A percentile compares a stretch with the other conserved stretches of the same genome.
phyloP scores from a whole-genome alignment of 2,329 filamentous ascomycete species.

The Trichoderma pleuroti region DNA sequence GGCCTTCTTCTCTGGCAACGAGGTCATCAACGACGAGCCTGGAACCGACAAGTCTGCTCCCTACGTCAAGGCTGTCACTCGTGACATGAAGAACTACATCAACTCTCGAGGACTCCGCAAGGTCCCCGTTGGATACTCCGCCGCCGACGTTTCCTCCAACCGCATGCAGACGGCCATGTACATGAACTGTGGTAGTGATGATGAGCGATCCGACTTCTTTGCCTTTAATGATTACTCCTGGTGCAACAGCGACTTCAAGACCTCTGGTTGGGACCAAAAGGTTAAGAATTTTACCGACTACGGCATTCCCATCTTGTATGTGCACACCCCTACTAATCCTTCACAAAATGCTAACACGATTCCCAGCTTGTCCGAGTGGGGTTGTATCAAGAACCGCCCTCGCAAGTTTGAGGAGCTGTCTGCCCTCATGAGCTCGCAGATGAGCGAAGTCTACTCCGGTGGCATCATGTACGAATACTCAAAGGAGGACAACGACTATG shows the following conservation, averaged over 20 bases:
- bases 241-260: conserved; percentile 68
- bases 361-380: conserved; percentile 80
- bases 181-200: conserved; percentile 88
- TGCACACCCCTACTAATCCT: background rate
- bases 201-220: conserved; percentile 83
- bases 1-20: conserved; percentile 80
- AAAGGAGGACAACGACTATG: conserved; percentile 73
- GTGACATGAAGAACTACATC: conserved; percentile 72
- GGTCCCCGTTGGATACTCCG: conserved; percentile 72
- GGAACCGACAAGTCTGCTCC: conserved; percentile 63
- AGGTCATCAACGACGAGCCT: conserved; percentile 68
- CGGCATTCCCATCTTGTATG: conserved; percentile 76
- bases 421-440: conserved; percentile 75
- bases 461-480: conserved; percentile 96
- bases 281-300: conserved; percentile 84
- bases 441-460: conserved; percentile 89
- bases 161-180: conserved; percentile 82
- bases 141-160: conserved; percentile 80
- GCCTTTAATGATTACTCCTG: conserved; percentile 89
- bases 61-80: conserved; percentile 74
- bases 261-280: conserved; percentile 81
- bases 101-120: conserved; percentile 57
- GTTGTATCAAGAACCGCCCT: conserved; percentile 72
- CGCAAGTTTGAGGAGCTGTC: conserved; percentile 78
- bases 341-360: background rate